A percentile compares a stretch with the other conserved stretches of the same genome.
These are phyloP conservation scores for Syzygium oleosum DNA, from an alignment of 345 rosid species.

Conservation along the genomic window DNA sequence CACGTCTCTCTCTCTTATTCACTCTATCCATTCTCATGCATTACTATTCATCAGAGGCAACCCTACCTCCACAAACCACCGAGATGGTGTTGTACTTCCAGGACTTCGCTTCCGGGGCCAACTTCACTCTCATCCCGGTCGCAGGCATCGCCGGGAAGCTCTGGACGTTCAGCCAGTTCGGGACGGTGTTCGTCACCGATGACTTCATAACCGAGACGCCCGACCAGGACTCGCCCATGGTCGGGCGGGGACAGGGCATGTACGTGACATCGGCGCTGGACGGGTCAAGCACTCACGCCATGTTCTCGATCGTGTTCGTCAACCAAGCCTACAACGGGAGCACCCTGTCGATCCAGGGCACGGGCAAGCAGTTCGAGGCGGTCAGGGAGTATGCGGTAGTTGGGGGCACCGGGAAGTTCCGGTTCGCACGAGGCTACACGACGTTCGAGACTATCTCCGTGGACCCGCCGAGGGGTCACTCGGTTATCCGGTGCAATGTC, in stretches of 20 bases:
- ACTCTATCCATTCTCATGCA: neutral
- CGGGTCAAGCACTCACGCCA: neutral
- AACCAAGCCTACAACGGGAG: constrained; percentile 9
- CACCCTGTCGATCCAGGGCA: constrained; percentile 5
- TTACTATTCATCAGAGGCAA: neutral
- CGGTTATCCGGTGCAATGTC: neutral
- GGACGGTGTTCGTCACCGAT: neutral
- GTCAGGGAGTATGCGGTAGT: constrained; percentile 5
- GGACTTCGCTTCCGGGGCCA: neutral
- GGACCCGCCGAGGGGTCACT: neutral
- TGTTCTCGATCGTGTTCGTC: constrained; percentile 2
- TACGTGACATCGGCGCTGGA: neutral
- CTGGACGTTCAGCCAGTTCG: constrained; percentile 1
- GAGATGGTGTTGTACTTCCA: constrained; percentile 2
- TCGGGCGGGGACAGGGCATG: constrained; percentile 2
- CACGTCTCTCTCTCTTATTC: neutral
- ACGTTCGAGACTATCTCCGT: neutral
- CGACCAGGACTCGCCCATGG: neutral
- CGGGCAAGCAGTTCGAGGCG: neutral
- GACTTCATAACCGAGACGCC: constrained; percentile 1
- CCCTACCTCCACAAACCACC: neutral
- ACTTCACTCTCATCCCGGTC: neutral
- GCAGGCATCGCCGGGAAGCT: constrained; percentile 1
- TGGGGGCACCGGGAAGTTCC: constrained; percentile 1
- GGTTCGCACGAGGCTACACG: neutral